Evolutionary conservation across 1,139 yeast species (phyloP), one percentile per base, ranked within the genome.

Genomic region (Saccharomyces pastorianus): DNA sequence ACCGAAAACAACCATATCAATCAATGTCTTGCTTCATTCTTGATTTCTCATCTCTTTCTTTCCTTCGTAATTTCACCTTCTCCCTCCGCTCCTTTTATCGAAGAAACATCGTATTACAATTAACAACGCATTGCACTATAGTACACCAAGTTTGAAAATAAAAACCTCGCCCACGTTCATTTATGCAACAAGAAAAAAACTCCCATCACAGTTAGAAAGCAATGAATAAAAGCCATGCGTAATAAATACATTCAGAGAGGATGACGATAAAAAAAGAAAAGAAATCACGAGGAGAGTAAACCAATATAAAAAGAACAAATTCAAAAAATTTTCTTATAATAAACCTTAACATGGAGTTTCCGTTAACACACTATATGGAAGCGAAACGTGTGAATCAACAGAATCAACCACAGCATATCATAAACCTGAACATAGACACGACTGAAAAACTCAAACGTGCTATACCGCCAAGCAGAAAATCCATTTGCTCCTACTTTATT

Each of bases 291-390:
- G 17, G 8, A 32, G 17, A n/a, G 38, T 34, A 14, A 9, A 48
- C 38, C 46, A 50, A 52, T 9, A 29, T 38, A 49, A 27, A 17
- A 5, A n/a, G 6, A 44, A 26, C 31, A 46, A 28, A 46, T 44
- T 44, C 50, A 55, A 48, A 55, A 48, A 20, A 42, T 41, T 42
- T 32, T 46, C 53, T 48, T 48, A 47, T 50, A 32, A 44, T 41
- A 27, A 50, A 41, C 53, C 51, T 49, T 34, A 42, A 34, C 46
- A 53, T 47, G 46, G 46, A 47, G 29, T 34, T 47, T 44, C 32
- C 29, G 51, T 41, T 49, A 46, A 56, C 63, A 58, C 57, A 60
- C 64, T 63, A 38, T 66, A 66, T 66, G 67, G 70, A 55, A 55
- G 62, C 47, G 63, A 59, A 61, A 64, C 60, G 57, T 53, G 59